A percentile compares a stretch with the other conserved stretches of the same genome.
Evolutionary conservation across 495 filamentous ascomycete genomes (phyloP).

Genomic region (Talaromyces proteolyticus): DNA sequence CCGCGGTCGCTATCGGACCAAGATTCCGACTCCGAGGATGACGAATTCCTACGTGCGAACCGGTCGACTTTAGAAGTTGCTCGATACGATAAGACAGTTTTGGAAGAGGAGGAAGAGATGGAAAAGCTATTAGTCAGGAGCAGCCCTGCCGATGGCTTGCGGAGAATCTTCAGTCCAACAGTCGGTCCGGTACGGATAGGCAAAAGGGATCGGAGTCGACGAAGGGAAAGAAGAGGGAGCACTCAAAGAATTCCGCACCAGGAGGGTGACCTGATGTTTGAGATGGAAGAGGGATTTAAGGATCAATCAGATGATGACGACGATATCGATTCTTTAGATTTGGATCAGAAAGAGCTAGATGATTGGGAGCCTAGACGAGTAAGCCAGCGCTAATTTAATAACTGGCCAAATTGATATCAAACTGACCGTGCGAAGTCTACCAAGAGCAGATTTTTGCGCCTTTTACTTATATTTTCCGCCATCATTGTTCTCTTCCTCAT

Average conservation of each 20-base stretch:
- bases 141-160: conserved; percentile 43
- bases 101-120: conserved; percentile 84
- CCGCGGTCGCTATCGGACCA: conserved; percentile 63
- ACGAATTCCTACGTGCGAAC: conserved; percentile 55
- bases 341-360: conserved; percentile 20
- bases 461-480: conserved; percentile 25
- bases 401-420: neutral
- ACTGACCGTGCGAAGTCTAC: conserved; percentile 1
- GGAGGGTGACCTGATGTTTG: conserved; percentile 75
- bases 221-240: conserved; percentile 33
- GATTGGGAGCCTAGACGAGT: conserved; percentile 4
- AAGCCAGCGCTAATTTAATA: neutral
- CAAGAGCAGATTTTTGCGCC: neutral
- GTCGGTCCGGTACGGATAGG: conserved; percentile 46
- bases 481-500: conserved; percentile 46
- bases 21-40: conserved; percentile 73
- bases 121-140: conserved; percentile 64
- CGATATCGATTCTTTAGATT: conserved; percentile 29
- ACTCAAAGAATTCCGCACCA: conserved; percentile 36
- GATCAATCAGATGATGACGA: conserved; percentile 35
- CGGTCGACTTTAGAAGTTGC: conserved; percentile 66
- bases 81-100: conserved; percentile 65
- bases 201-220: conserved; percentile 44
- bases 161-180: conserved; percentile 38
- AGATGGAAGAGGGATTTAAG: conserved; percentile 78